These are phyloP conservation scores for Arthroderma uncinatum DNA, from an alignment of 2,329 filamentous ascomycete genomes.

Conservation along the genomic window DNA sequence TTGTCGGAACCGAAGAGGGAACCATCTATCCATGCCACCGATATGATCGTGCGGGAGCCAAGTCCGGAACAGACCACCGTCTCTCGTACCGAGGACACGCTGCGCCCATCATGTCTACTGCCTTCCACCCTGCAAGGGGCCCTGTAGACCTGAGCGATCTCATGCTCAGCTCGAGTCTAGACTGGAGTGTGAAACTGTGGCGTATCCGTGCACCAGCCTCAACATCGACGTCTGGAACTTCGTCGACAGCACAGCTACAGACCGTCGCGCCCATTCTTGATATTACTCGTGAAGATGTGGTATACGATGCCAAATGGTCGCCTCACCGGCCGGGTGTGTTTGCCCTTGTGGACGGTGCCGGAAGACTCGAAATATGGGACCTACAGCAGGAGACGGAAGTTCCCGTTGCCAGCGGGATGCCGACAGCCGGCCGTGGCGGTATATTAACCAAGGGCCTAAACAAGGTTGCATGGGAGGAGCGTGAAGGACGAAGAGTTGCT, in stretches of 20 bases:
- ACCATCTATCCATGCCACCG: slow-evolving; percentile 92
- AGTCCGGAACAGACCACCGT: slow-evolving; percentile 83
- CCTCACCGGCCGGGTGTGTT: slow-evolving; percentile 91
- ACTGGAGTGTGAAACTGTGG: slow-evolving; percentile 98
- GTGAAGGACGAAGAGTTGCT: slow-evolving; percentile 74
- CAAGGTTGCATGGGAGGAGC: slow-evolving; percentile 86
- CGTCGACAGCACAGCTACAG: slow-evolving; percentile 31
- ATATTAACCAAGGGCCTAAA: slow-evolving; percentile 80
- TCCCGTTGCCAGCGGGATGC: slow-evolving; percentile 68
- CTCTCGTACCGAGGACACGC: slow-evolving; percentile 83
- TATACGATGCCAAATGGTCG: slow-evolving; percentile 94
- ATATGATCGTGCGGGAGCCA: slow-evolving; percentile 93
- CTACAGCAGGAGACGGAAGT: slow-evolving; percentile 87
- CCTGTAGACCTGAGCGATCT: slow-evolving; percentile 90
- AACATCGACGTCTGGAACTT: slow-evolving; percentile 25
- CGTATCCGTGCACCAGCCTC: slow-evolving; percentile 55
- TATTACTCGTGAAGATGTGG: slow-evolving; percentile 85
- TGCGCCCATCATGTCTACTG: slow-evolving; percentile 88
- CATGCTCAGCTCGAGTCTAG: slow-evolving; percentile 79
- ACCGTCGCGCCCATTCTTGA: slow-evolving; percentile 67
- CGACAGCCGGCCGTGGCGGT: slow-evolving; percentile 49
- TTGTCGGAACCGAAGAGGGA: slow-evolving; percentile 93
- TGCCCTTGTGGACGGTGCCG: slow-evolving; percentile 84
- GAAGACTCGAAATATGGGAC: slow-evolving; percentile 90
- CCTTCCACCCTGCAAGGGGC: slow-evolving; percentile 87